Percentiles rank a stretch among this genome's conserved stretches.
phyloP scores from a whole-genome alignment of 2,329 filamentous ascomycete genomes.

The Drechmeria coniospora region DNA sequence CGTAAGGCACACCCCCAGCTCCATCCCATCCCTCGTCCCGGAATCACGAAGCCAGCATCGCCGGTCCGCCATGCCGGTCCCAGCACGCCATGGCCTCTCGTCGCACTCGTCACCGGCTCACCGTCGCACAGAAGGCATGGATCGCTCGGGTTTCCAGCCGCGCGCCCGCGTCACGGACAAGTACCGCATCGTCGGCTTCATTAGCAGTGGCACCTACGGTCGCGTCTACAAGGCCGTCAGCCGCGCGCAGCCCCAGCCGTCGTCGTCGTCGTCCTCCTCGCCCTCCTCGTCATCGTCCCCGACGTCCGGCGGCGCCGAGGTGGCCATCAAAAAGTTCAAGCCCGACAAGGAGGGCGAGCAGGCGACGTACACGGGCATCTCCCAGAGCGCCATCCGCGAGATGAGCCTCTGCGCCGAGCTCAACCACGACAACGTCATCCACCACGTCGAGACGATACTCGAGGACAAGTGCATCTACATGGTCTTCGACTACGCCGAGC shows the following conservation, averaged over 20 bases:
- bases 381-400: constrained; percentile 89
- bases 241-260: constrained; percentile 19
- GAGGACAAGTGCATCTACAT: constrained; percentile 99
- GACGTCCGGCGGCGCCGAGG: constrained; percentile 54
- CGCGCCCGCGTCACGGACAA: constrained; percentile 84
- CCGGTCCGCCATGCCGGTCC: too few relatives aligned
- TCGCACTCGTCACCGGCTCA: constrained; percentile 14
- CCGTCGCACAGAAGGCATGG: constrained; percentile 33
- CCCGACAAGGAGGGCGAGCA: constrained; percentile 95
- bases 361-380: constrained; percentile 91
- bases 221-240: constrained; percentile 91
- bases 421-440: constrained; percentile 75
- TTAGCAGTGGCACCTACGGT: constrained; percentile 94
- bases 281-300: constrained; percentile 1
- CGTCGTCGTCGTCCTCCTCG: constrained; percentile 1
- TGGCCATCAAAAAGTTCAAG: constrained; percentile 99
- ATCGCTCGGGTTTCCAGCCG: constrained; percentile 42
- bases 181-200: constrained; percentile 96
- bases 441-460: constrained; percentile 84
- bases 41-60: too few relatives aligned
- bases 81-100: too few relatives aligned
- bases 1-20: too few relatives aligned
- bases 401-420: constrained; percentile 95
- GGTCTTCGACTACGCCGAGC: constrained; percentile 97
- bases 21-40: too few relatives aligned